Evolutionary conservation across 495 filamentous ascomycete genomes (phyloP), one percentile per base, ranked within the genome.

Genomic region (Penicillium waksmanii): DNA sequence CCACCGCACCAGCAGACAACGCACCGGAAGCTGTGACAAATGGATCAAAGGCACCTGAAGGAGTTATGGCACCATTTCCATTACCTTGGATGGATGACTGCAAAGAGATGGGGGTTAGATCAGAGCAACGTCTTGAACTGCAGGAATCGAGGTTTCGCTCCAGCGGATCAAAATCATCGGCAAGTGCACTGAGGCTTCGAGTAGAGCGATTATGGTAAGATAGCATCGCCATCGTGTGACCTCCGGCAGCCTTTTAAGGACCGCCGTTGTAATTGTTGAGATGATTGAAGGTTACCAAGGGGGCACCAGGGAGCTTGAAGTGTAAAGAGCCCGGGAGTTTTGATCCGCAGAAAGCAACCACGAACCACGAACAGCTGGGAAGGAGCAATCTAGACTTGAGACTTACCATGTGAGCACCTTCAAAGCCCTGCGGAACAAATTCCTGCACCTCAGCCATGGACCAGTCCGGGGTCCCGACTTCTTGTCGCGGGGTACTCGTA

Each of bases 401-500:
- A 73, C 84, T 69, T 83, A 92, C 90, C 60, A 85, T 75, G 52
- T 85, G 84, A 19, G 81, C 75, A 34, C 81, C 58, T 55, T 90
- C 88, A 69, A 87, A 93, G n/a, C 79, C 83, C 65, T 89, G 86
- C 33, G 91, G 90, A n/a, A 90, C 83, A 67, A 94, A 95, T 58
- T 96, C 92, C 57, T 85, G 80, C 53, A 87, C 85, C n/a, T 90
- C 85, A 0, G 82, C 79, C 12, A 79, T 73, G 19, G 78, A 74
- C 83, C 84, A 86, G 55, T 87, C 84, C 12, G 79, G 69, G 21
- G 75, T 73, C 55, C 74, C 73, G 51, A 73, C 65, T 53, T 83
- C 79, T 58, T 73, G 81, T 75, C 68, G 84, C 70, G 66, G 83
- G 11, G 65, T 80, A 60, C 75, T 76, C 12, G 78, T 58, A 52